These are phyloP conservation scores for Microascus cirrosus DNA, from an alignment of 2,329 filamentous ascomycete species.

Conservation along the genomic window DNA sequence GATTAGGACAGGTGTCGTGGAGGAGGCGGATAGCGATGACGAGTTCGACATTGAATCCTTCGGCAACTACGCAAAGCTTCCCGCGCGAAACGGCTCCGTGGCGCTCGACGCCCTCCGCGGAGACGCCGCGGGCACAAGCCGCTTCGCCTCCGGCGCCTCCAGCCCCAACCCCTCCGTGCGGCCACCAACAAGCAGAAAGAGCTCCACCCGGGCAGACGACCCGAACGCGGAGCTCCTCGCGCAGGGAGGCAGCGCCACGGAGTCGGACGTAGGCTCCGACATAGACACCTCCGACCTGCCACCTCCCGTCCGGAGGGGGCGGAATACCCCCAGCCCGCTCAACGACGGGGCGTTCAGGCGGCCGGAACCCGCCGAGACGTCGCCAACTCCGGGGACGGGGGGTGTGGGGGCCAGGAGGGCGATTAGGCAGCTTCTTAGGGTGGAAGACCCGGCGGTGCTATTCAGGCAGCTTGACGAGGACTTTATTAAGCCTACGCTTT, in stretches of 20 bases:
- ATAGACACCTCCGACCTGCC: slow-evolving; percentile 58
- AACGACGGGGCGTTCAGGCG: slow-evolving; percentile 4
- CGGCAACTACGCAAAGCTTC: slow-evolving; percentile 17
- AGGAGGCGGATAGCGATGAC: slow-evolving; percentile 95
- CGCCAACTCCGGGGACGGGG: neutral
- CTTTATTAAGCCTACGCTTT: slow-evolving; percentile 83
- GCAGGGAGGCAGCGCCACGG: slow-evolving; percentile 31
- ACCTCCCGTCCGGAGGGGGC: slow-evolving; percentile 36
- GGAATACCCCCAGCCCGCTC: slow-evolving; percentile 8
- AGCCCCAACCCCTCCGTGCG: slow-evolving; percentile 23
- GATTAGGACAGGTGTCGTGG: slow-evolving; percentile 92
- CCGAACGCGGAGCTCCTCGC: slow-evolving; percentile 48
- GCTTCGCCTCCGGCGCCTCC: slow-evolving; percentile 37
- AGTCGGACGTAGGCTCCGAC: slow-evolving; percentile 51
- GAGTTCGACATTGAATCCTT: slow-evolving; percentile 92
- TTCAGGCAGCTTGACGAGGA: slow-evolving; percentile 92
- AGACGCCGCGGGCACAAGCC: slow-evolving; percentile 16
- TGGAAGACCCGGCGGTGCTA: slow-evolving; percentile 80
- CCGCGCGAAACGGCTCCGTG: slow-evolving; percentile 39
- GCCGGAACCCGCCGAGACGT: neutral
- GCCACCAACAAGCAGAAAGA: slow-evolving; percentile 41
- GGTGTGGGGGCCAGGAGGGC: slow-evolving; percentile 55
- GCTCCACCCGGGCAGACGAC: slow-evolving; percentile 33
- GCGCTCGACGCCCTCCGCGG: slow-evolving; percentile 26
- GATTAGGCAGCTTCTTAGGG: slow-evolving; percentile 69